Conservation (phyloP, 257 asterid species). For the Nemophila menziesii region DNA sequence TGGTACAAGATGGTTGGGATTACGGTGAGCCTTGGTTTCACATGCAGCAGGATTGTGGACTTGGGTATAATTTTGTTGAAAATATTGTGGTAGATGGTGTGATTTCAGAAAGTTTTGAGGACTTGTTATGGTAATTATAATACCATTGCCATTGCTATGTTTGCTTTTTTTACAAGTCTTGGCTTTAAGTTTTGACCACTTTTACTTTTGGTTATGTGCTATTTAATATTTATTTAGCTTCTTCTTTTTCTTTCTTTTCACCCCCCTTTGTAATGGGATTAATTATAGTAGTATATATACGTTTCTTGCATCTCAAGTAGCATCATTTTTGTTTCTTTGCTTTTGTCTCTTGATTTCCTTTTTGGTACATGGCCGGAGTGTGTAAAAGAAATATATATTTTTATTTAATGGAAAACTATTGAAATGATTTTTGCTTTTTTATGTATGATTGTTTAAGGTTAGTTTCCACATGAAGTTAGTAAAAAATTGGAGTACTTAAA, state of each 20-base stretch:
- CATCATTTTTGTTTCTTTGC: slow-evolving; percentile 7
- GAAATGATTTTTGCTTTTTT: too few relatives aligned
- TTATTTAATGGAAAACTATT: too few relatives aligned
- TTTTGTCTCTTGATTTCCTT: not conserved
- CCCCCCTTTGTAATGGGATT: not conserved
- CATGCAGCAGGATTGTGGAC: slow-evolving; percentile 33
- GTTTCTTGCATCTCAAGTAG: slow-evolving; percentile 30
- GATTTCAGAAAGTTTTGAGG: slow-evolving; percentile 28
- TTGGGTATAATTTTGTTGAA: slow-evolving; percentile 2
- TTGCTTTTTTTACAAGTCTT: not conserved
- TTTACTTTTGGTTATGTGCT: slow-evolving; percentile 6
- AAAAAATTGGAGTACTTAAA: too few relatives aligned
- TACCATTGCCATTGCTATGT: too few relatives aligned
- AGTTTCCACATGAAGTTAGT: too few relatives aligned
- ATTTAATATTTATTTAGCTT: not conserved
- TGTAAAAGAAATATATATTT: too few relatives aligned
- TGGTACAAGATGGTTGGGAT: slow-evolving; percentile 33
- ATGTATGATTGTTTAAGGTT: too few relatives aligned
- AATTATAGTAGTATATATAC: slow-evolving; percentile 15
- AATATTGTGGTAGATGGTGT: slow-evolving; percentile 22
- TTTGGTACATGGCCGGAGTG: too few relatives aligned
- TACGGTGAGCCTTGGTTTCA: slow-evolving; percentile 30
- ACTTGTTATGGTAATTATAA: slow-evolving; percentile 27
- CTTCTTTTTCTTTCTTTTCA: slow-evolving; percentile 4
- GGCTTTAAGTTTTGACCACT: slow-evolving; percentile 10